These are phyloP conservation scores for Oryza rufipogon DNA, from an alignment of 176 grass and related monocot species.

Conservation along the genomic window DNA sequence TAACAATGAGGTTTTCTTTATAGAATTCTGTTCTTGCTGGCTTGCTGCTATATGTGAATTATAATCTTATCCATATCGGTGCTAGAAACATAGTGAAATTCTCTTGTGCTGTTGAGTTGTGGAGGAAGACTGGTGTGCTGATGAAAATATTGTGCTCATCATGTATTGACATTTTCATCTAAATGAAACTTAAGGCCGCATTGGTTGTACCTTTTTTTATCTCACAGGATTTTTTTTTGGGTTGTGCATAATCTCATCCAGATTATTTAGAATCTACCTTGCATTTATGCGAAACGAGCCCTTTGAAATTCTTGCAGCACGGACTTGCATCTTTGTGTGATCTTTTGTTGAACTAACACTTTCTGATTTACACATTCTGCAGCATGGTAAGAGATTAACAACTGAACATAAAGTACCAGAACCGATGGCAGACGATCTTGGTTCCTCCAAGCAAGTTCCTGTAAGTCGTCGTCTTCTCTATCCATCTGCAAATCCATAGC, in stretches of 20 bases:
- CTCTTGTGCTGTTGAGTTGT: background rate
- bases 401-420: constrained; percentile 46
- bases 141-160: background rate
- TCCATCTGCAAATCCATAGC: background rate
- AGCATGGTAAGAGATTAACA: constrained; percentile 43
- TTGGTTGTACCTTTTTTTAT: background rate
- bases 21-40: background rate
- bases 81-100: constrained; percentile 3
- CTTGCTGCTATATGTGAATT: background rate
- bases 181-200: background rate
- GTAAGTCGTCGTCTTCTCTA: constrained; percentile 25
- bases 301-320: background rate
- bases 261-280: background rate
- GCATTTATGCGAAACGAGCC: background rate
- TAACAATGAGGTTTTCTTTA: background rate
- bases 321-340: background rate
- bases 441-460: constrained; percentile 34
- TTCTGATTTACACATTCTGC: constrained; percentile 14
- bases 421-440: constrained; percentile 37
- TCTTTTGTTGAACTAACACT: constrained; percentile 5
- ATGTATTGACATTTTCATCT: background rate
- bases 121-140: background rate
- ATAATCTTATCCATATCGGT: background rate
- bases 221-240: background rate
- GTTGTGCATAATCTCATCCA: background rate